Percentiles rank a stretch among this genome's conserved stretches.
phyloP scores from a whole-genome alignment of 257 asterid genomes.

The Pogostemon cablin region DNA sequence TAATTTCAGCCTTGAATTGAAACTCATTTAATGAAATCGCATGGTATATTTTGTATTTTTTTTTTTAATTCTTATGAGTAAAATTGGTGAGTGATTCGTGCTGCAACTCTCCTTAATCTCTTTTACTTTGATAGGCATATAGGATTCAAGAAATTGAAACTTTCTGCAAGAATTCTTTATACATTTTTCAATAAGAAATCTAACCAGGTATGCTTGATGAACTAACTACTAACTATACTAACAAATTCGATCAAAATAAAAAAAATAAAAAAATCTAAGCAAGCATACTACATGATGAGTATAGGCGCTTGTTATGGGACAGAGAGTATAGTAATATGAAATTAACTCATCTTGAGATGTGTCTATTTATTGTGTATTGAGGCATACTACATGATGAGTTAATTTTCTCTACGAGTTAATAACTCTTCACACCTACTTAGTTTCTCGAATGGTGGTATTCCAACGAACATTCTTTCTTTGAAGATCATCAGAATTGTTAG shows the following conservation, averaged over 20 bases:
- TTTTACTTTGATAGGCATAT: no score
- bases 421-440: no score
- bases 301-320: not conserved
- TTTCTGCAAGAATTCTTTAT: not conserved
- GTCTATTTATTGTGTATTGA: not conserved
- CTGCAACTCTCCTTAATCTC: no score
- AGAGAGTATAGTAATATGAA: not conserved
- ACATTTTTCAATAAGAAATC: not conserved
- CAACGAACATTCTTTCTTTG: no score
- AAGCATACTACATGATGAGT: not conserved
- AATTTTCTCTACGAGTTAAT: no score
- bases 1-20: not conserved
- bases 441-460: not conserved
- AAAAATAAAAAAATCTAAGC: no score
- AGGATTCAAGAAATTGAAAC: not conserved
- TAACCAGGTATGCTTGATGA: no score
- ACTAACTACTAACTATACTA: no score
- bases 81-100: not conserved
- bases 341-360: not conserved
- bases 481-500: no score
- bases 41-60: not conserved
- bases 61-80: not conserved
- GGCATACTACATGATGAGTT: not conserved
- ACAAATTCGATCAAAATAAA: no score
- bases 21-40: not conserved